Conservation (phyloP, 2,329 filamentous ascomycete genomes). For the Diaporthe sp. region DNA sequence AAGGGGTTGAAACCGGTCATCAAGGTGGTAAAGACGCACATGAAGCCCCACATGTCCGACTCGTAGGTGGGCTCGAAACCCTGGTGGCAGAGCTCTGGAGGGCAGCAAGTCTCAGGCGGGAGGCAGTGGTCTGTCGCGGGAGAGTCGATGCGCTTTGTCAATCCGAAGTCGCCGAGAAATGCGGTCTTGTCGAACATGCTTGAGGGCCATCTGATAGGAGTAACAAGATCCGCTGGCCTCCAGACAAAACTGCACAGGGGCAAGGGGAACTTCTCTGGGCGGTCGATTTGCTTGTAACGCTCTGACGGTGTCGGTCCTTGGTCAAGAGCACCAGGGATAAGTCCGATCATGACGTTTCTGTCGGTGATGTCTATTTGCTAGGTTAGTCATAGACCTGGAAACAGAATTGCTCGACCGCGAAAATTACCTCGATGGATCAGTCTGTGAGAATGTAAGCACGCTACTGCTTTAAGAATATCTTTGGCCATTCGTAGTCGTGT, state of each 20-base stretch:
- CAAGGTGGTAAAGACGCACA: conserved; percentile 13
- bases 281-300: conserved; percentile 24
- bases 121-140: not conserved
- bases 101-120: not conserved
- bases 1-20: not conserved
- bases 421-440: conserved; percentile 2
- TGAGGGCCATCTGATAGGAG: not conserved
- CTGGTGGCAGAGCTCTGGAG: conserved; percentile 19
- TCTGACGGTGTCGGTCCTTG: conserved; percentile 1
- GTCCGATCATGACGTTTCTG: not conserved
- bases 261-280: not conserved
- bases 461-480: conserved; percentile 9
- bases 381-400: not conserved
- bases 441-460: not conserved
- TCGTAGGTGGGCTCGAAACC: conserved; percentile 6
- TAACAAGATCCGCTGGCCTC: conserved; percentile 7
- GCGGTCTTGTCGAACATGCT: not conserved
- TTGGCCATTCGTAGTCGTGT: conserved; percentile 8
- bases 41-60: conserved; percentile 25
- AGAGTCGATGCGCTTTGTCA: not conserved
- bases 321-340: conserved; percentile 1
- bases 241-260: not conserved
- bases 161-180: conserved; percentile 9
- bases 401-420: not conserved
- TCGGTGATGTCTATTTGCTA: not conserved